A percentile compares a stretch with the other conserved stretches of the same genome.
phyloP scores from a whole-genome alignment of 805 yeast genomes.

The Candida glaebosa region DNA sequence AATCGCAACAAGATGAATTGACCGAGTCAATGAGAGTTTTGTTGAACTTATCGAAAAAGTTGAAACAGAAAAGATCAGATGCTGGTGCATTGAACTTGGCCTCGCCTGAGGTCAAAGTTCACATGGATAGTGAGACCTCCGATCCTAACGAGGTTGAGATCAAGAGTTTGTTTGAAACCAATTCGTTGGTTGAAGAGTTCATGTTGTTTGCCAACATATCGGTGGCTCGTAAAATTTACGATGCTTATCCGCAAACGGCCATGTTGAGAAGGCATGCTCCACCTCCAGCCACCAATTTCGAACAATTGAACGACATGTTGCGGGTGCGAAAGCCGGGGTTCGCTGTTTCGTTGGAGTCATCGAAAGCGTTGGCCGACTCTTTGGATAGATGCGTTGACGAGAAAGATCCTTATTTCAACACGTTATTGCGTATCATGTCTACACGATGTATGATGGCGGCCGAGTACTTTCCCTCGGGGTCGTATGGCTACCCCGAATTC shows the following conservation, averaged over 20 bases:
- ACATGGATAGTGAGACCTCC: constrained; percentile 94
- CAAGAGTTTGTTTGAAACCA: constrained; percentile 82
- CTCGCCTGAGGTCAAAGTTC: constrained; percentile 96
- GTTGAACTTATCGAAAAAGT: constrained; percentile 71
- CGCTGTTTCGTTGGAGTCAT: constrained; percentile 75
- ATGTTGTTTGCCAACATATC: constrained; percentile 97
- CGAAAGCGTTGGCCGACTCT: constrained; percentile 90
- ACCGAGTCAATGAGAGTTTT: constrained; percentile 87
- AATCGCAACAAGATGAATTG: constrained; percentile 69
- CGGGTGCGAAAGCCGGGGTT: constrained; percentile 68
- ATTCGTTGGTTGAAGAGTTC: constrained; percentile 95
- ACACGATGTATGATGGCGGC: constrained; percentile 99
- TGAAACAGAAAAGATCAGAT: constrained; percentile 81
- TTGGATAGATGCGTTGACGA: constrained; percentile 84
- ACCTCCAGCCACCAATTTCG: constrained; percentile 96
- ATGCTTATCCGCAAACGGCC: constrained; percentile 95
- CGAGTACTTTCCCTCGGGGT: constrained; percentile 91
- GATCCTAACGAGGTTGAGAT: constrained; percentile 96
- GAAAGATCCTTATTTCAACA: constrained; percentile 86
- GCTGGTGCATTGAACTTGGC: constrained; percentile 97
- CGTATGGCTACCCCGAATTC: constrained; percentile 85
- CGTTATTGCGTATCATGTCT: constrained; percentile 91
- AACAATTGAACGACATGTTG: constrained; percentile 82
- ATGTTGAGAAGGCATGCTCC: constrained; percentile 97
- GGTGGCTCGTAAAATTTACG: constrained; percentile 89